Evolutionary conservation across 2,329 filamentous ascomycete species (phyloP), one percentile per base, ranked within the genome.

Genomic region (Alternaria angustiovoidea): DNA sequence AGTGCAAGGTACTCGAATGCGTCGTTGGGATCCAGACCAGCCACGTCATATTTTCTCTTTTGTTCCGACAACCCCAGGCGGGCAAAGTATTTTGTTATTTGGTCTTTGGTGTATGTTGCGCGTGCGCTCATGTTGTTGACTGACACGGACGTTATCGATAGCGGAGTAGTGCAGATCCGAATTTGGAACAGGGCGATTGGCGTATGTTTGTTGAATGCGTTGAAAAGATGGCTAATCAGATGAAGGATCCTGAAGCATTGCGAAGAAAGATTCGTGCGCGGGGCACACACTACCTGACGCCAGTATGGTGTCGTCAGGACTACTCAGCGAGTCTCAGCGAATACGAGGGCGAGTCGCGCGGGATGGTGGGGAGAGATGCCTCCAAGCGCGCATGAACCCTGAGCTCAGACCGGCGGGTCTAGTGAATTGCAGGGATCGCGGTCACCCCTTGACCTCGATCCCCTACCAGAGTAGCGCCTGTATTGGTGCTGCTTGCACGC

Each of bases 71-170:
- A 51, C 41, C 68, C 65, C 30, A 80, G 69, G 30, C 75, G 75
- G n/a, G 74, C 70, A 28, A 78, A 75, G 54, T 80, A 80, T n/a
- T 68, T 57, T 2, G 61, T 57, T 30, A 78, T 57, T 60, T 80
- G 75, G 16, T 71, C 65, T 16, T 44, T 59, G 8, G 73, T 62
- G 67, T 68, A 74, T 3, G 58, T 55, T 20, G 69, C 65, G 63
- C 36, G 61, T 60, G 59, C 59, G 54, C 39, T 51, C 43, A 51
- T 61, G 28, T 11, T 59, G 51, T n/a, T 34, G 42, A 26, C 20
- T 53, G 46, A 36, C 32, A 49, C 32, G 46, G 46, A 49, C 30
- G 46, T 59, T 49, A 39, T 44, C 52, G 51, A 39, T 49, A 48
- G 51, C 41, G 43, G 14, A 44, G 34, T 22, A 41, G 44, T 52